phyloP scores from a whole-genome alignment of 2,329 filamentous ascomycete genomes.

The Phialophora tarda region DNA sequence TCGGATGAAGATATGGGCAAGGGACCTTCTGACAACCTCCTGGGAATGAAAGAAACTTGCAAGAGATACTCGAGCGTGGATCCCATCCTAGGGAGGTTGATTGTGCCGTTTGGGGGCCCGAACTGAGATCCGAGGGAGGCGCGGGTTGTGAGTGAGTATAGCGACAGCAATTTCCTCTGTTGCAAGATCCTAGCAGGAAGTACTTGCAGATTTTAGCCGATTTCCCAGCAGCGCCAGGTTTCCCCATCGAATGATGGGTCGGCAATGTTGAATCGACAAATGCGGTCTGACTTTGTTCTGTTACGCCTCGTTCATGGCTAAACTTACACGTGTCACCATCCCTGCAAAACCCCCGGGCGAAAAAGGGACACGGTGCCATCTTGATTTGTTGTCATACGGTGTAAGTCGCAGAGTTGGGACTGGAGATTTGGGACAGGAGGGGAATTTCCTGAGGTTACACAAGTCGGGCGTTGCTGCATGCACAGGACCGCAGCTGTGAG shows the following conservation, averaged over 20 bases:
- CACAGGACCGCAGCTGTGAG: neutral
- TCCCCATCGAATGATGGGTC: neutral
- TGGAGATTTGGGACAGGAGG: neutral
- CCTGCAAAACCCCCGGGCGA: slow-evolving; percentile 19
- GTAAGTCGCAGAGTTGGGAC: neutral
- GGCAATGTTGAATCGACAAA: neutral
- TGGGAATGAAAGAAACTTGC: slow-evolving; percentile 13
- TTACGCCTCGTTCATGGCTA: slow-evolving; percentile 11
- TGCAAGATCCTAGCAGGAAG: slow-evolving; percentile 33
- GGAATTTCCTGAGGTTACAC: neutral
- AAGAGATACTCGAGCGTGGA: slow-evolving; percentile 12
- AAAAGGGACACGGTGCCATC: slow-evolving; percentile 15
- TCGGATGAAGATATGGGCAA: slow-evolving; percentile 15
- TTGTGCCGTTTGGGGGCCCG: neutral
- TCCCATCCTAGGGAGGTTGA: slow-evolving; percentile 12
- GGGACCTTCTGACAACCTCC: slow-evolving; percentile 18
- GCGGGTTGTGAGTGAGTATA: slow-evolving; percentile 27
- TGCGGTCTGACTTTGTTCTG: neutral
- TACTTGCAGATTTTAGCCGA: slow-evolving; percentile 28
- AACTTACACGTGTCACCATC: slow-evolving; percentile 16
- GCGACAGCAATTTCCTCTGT: slow-evolving; percentile 31
- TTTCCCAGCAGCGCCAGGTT: neutral
- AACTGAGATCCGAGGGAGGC: neutral
- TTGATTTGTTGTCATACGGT: neutral
- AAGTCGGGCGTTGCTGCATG: neutral